Percentiles rank a stretch among this genome's conserved stretches.
Conservation (phyloP, 2,329 filamentous ascomycete genomes). For the Apiospora sp. region DNA sequence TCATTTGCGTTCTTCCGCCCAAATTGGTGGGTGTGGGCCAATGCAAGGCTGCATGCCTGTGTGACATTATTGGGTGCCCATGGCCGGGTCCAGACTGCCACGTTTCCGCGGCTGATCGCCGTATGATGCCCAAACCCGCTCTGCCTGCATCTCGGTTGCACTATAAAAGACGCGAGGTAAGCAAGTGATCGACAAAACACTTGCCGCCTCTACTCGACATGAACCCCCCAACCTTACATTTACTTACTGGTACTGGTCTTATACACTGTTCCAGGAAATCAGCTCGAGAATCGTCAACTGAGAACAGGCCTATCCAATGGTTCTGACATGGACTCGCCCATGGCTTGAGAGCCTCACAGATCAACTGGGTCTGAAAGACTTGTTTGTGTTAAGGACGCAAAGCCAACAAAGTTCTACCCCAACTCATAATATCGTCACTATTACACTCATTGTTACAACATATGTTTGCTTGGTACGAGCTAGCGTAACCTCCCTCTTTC, state of each 20-base stretch:
- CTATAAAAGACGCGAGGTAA: neutral
- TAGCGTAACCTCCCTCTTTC: neutral
- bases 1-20: neutral
- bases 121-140: neutral
- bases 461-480: conserved; percentile 6
- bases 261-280: neutral
- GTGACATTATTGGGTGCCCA: neutral
- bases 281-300: neutral
- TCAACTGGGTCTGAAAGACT: conserved; percentile 1
- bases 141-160: neutral
- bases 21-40: neutral
- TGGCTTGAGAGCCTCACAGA: conserved; percentile 4
- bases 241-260: neutral
- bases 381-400: neutral
- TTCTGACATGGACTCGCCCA: neutral
- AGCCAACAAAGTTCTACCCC: conserved; percentile 2
- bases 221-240: neutral
- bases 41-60: conserved; percentile 6
- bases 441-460: conserved; percentile 15
- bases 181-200: neutral
- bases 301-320: neutral
- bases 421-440: conserved; percentile 24
- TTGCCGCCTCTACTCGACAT: neutral
- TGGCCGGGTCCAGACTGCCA: neutral
- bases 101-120: conserved; percentile 1